A percentile compares a stretch with the other conserved stretches of the same genome.
Evolutionary conservation across 768 basidiomycete genomes (phyloP).

Genomic region (Dacryopinax primogenitus): DNA sequence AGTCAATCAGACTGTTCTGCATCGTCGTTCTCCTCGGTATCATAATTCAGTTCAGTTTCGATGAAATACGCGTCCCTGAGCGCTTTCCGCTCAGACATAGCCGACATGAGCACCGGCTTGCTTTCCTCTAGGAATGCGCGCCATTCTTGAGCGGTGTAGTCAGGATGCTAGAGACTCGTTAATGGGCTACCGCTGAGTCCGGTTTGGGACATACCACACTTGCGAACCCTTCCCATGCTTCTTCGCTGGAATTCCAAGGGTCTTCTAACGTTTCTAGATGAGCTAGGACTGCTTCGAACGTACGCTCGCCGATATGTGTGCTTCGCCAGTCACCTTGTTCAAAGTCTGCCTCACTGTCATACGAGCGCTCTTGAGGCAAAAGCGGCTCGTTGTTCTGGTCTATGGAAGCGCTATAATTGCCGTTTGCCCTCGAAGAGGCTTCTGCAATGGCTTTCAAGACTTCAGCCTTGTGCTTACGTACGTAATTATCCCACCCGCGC

Average conservation of each 20-base stretch:
- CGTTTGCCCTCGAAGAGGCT: not conserved
- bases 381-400: not conserved
- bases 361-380: not conserved
- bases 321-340: not conserved
- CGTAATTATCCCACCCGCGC: not conserved
- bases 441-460: not conserved
- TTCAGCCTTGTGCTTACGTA: not conserved
- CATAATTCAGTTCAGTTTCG: not conserved
- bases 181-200: not conserved
- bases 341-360: not conserved
- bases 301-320: not conserved
- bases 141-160: not conserved
- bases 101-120: not conserved
- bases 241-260: not conserved
- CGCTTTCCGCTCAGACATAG: not conserved
- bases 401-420: not conserved
- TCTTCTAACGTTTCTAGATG: not conserved
- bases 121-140: not conserved
- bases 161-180: not conserved
- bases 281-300: not conserved
- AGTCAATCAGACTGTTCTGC: not conserved
- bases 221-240: not conserved
- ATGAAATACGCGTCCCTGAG: not conserved
- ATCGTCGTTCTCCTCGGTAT: not conserved
- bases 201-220: not conserved